Base-by-base conservation (phyloP, 176 grass and related monocot species). In the Cymbopogon citratus region DNA sequence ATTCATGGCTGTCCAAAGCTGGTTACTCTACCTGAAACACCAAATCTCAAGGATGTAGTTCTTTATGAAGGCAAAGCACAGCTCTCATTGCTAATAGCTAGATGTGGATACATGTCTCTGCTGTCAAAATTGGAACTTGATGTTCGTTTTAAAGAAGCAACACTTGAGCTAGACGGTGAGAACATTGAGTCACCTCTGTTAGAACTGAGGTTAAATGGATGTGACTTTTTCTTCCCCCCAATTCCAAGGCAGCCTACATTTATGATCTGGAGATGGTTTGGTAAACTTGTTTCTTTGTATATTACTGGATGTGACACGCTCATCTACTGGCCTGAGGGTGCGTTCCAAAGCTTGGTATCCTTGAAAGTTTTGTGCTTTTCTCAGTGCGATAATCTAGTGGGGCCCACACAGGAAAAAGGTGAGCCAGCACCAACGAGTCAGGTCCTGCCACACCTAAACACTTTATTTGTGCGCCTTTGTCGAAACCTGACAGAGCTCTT, bases 1-100 rank as follows among this genome's bases (percentile, higher is more conserved):
- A 74, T 88, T 27, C 3, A 1, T 3, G 19, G 29, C 14, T 88
- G 87, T 31, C 87, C 75, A 13, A 79, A 88, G 25, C 18, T 88
- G 1, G 11, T 6, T n/a, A 59, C 9, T 34, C 38, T 88, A 16
- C 81, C 81, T 56, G 14, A 57, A 5, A 61, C 54, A 9, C 43
- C 83, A 66, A 77, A 63, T 3, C 25, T 80, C 4, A 43, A 73
- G 39, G 3, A 5, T 9, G 0, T 86, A 6, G 0, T 5, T 0
- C 4, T 89, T 14, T 0, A 4, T 3, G 72, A 73, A 83, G 24
- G 5, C 0, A 86, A 72, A 1, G 23, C 40, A 36, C 65, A 48
- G 3, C 27, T 85, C 43, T 71, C 74, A 0, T 35, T 85, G 9
- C 40, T 31, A 69, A 24, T 77, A 12, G 5, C 40, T 57, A 5